These are phyloP conservation scores for Cercospora brassicicola DNA, from an alignment of 2,329 filamentous ascomycete genomes.

Conservation along the genomic window DNA sequence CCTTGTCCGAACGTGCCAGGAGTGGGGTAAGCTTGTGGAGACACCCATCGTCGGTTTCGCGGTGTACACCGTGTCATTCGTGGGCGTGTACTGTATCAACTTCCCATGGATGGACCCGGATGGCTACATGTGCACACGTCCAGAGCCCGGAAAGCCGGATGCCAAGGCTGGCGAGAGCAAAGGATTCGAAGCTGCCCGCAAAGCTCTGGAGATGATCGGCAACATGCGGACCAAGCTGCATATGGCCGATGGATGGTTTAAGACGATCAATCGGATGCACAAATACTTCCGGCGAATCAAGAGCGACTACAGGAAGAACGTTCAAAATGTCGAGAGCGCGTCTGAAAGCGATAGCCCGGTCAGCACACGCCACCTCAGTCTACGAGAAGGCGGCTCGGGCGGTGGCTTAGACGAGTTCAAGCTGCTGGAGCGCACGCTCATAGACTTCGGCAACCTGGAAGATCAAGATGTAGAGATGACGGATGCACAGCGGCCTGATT, in stretches of 20 bases:
- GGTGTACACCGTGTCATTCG: conserved; percentile 65
- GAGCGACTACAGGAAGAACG: conserved; percentile 48
- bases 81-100: conserved; percentile 63
- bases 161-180: conserved; percentile 29
- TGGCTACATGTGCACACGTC: conserved; percentile 50
- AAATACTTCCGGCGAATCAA: conserved; percentile 55
- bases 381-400: conserved; percentile 42
- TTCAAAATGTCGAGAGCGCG: conserved; percentile 33
- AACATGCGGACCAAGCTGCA: conserved; percentile 55
- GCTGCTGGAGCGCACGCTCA: conserved; percentile 41
- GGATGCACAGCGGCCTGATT: conserved; percentile 30
- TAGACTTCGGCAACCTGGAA: conserved; percentile 41
- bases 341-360: conserved; percentile 36
- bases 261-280: conserved; percentile 56
- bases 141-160: conserved; percentile 15
- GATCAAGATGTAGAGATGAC: conserved; percentile 42
- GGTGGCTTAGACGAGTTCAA: conserved; percentile 60
- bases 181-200: conserved; percentile 48
- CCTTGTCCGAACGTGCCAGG: conserved; percentile 62
- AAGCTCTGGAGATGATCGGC: conserved; percentile 53
- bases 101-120: conserved; percentile 68
- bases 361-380: conserved; percentile 33
- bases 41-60: conserved; percentile 68
- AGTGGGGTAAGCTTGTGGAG: conserved; percentile 62
- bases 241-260: conserved; percentile 59